Evolutionary conservation across 768 basidiomycete genomes (phyloP).

Genomic region (Asterophora parasitica): DNA sequence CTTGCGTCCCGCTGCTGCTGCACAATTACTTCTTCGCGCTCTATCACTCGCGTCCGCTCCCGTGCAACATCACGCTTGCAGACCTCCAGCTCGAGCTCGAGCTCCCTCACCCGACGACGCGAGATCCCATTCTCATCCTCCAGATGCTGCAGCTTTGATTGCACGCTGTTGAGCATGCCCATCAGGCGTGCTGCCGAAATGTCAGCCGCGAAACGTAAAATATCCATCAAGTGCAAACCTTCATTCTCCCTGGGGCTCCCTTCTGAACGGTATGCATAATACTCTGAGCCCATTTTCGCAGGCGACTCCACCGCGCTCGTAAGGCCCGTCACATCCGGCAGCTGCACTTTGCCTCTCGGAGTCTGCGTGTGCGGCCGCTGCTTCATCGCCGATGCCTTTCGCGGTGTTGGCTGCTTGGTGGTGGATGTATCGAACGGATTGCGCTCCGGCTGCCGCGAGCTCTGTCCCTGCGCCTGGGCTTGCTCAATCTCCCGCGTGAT

Average conservation of each 20-base stretch:
- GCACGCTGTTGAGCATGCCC: slow-evolving; percentile 57
- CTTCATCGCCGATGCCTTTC: slow-evolving; percentile 13
- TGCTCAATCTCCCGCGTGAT: slow-evolving; percentile 49
- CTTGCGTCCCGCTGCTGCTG: slow-evolving; percentile 25
- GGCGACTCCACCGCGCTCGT: slow-evolving; percentile 78
- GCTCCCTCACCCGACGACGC: slow-evolving; percentile 75
- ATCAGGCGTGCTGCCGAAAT: slow-evolving; percentile 51
- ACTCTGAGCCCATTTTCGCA: slow-evolving; percentile 48
- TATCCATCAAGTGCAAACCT: slow-evolving; percentile 35
- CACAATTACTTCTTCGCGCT: slow-evolving; percentile 45
- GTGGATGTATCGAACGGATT: slow-evolving; percentile 31
- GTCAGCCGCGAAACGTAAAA: neutral
- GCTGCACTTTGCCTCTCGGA: slow-evolving; percentile 42
- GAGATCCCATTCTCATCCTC: slow-evolving; percentile 83
- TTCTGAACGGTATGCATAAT: slow-evolving; percentile 44
- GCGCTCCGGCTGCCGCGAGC: slow-evolving; percentile 17
- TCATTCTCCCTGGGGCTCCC: slow-evolving; percentile 54
- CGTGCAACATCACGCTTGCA: slow-evolving; percentile 73
- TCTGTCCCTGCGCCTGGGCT: slow-evolving; percentile 12
- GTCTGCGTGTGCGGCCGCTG: slow-evolving; percentile 13
- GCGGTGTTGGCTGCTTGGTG: slow-evolving; percentile 20
- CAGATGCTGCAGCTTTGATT: slow-evolving; percentile 63
- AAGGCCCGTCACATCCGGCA: slow-evolving; percentile 83
- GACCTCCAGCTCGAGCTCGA: slow-evolving; percentile 82
- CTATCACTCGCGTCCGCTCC: slow-evolving; percentile 62